These are phyloP conservation scores for Colletotrichum costaricense DNA, from an alignment of 2,329 filamentous ascomycete genomes.

Conservation along the genomic window DNA sequence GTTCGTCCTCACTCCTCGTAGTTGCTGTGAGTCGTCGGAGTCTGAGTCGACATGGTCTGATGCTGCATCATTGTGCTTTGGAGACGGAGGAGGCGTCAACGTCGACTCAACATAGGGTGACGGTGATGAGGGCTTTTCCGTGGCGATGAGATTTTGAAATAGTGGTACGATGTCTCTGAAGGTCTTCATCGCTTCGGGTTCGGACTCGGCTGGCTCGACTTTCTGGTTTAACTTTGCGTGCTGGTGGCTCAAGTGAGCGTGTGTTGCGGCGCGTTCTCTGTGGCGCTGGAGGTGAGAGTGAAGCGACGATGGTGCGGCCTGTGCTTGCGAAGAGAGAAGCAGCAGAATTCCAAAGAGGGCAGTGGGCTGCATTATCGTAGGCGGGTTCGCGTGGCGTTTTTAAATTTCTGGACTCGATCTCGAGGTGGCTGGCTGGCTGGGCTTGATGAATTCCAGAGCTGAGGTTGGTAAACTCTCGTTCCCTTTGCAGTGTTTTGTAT, in stretches of 20 bases:
- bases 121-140: not conserved
- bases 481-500: not conserved
- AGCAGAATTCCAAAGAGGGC: slow-evolving; percentile 21
- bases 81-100: not conserved
- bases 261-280: slow-evolving; percentile 24
- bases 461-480: not conserved
- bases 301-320: slow-evolving; percentile 24
- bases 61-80: not conserved
- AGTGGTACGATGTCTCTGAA: not conserved
- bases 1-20: not conserved
- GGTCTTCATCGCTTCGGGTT: not conserved
- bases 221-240: not conserved
- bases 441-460: not conserved
- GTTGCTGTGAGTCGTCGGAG: not conserved
- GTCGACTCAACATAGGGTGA: not conserved
- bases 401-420: not conserved
- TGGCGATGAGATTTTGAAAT: not conserved
- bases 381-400: not conserved
- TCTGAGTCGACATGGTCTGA: not conserved
- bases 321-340: slow-evolving; percentile 10
- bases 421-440: not conserved
- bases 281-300: slow-evolving; percentile 32
- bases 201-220: not conserved
- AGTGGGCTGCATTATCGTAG: slow-evolving; percentile 22
- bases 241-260: slow-evolving; percentile 21